Base-by-base conservation (phyloP, 2,329 filamentous ascomycete species). In the Sordariomycetes sp. region DNA sequence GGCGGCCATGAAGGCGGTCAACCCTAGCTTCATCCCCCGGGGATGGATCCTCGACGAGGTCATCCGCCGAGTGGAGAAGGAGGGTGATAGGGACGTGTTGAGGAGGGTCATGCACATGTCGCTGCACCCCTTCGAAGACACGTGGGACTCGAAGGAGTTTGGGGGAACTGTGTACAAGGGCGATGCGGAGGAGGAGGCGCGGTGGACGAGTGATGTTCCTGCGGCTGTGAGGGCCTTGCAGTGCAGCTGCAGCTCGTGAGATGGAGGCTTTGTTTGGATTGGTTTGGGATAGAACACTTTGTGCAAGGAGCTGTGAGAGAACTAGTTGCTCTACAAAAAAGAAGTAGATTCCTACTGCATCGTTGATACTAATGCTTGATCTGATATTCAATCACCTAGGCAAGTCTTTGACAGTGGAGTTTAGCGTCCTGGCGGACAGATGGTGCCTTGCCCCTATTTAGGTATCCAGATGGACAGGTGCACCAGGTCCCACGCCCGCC, bases 1-100 rank as follows among this genome's bases (percentile, higher is more conserved):
- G 59, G 69, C 66, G 34, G 81, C 80, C 13, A 97, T 97, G 94
- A 89, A 87, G 72, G 76, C 74, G 28, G 87, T 91, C 24, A 99
- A 99, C 66, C 94, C 94, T 2, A 96, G 89, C 73, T 99, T 99
- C 65, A 76, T 96, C 0, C 90, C 94, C 0, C 81, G 90, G 53
- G 85, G 87, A 20, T 99, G 92, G 91, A 82, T 99, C 55, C 76
- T 99, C 22, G 92, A 97, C 67, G 94, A 99, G 70, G 69, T 99
- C 15, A 97, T 99, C 62, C 82, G 87, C 52, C 81, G 89, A 10
- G 91, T 97, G 0, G 90, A 97, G 70, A 89, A 89, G 67, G 83
- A 85, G 55, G 82, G 84, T 2, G 91, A 99, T 65, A 78, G 89
- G 57, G 85, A 90, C 10, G 84, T 97, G 39, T 69, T 99, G 52